Base-by-base conservation (phyloP, 2,329 filamentous ascomycete genomes). In the Beauveria pseudobassiana region DNA sequence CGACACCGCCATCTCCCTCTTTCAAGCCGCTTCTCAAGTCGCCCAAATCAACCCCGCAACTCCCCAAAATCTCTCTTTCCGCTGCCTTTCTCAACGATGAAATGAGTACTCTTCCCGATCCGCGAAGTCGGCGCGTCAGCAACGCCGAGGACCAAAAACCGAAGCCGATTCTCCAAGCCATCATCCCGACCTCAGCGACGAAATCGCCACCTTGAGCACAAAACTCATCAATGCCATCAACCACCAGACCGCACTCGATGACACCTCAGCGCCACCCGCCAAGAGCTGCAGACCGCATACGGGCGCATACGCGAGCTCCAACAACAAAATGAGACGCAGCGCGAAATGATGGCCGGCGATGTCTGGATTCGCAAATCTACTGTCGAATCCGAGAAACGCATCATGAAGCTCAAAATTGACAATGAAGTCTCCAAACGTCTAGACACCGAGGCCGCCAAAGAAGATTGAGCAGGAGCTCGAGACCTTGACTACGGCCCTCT, bases 151-250 rank as follows among this genome's bases (percentile, higher is more conserved):
- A 59, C 34, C 45, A 59, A 34, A 76, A 7, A 72, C 71, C 54
- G 75, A 76, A 40, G 67, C 71, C 51, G 66, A 69, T 43, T 64
- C 70, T 63, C 63, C 69, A 46, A 69, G 59, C 22, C 40, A 59
- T 50, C 82, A 85, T 64, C 81, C 82, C 5, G 84, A 85, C 62
- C 75, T 86, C 24, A 81, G 81, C 65, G 78, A 83, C 62, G 95
- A 98, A 75, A 91, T 99, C 30, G 90, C 93, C 8, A 87, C 90
- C 7, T 80, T 99, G 38, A 98, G 92, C 76, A 93, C 92, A 54
- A 99, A 99, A 75, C 86, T 99, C 65, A 93, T 99, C 68, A 93
- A 95, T 71, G 93, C 95, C 50, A 97, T 99, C 76, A 99, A 99
- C 72, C 89, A 96, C 74, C 93, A 97, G 75, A 97, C 93, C 8